A percentile compares a stretch with the other conserved stretches of the same genome.
phyloP scores from a whole-genome alignment of 1,284 basidiomycete species.

The Neolentinus lepideus region DNA sequence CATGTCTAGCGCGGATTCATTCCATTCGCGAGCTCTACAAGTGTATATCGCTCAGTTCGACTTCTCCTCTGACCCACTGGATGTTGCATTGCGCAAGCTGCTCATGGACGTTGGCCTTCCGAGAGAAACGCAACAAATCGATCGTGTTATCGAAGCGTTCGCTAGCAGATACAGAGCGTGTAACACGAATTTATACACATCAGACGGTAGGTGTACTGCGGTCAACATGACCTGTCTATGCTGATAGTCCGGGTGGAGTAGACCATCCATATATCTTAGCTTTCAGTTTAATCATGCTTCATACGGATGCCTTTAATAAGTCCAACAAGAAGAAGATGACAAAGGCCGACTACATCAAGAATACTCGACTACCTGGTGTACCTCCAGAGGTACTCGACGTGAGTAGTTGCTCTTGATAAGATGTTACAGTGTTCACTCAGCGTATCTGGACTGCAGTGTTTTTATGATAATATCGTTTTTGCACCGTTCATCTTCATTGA shows the following conservation, averaged over 20 bases:
- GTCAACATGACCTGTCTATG: not conserved
- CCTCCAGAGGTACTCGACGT: slow-evolving; percentile 83
- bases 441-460: slow-evolving; percentile 54
- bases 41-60: slow-evolving; percentile 76
- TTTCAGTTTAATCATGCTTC: slow-evolving; percentile 98
- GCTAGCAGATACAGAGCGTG: slow-evolving; percentile 80
- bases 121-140: slow-evolving; percentile 96
- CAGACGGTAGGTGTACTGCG: slow-evolving; percentile 51
- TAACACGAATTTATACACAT: slow-evolving; percentile 78
- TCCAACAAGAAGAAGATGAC: slow-evolving; percentile 98
- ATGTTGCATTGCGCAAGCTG: slow-evolving; percentile 86
- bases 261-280: slow-evolving; percentile 96
- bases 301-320: slow-evolving; percentile 97
- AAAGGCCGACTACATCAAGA: slow-evolving; percentile 88
- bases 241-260: slow-evolving; percentile 21
- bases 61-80: slow-evolving; percentile 79
- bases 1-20: slow-evolving; percentile 54
- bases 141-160: slow-evolving; percentile 95
- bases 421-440: not conserved
- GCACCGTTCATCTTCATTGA: slow-evolving; percentile 96
- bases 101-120: slow-evolving; percentile 92
- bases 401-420: slow-evolving; percentile 15
- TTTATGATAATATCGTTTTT: slow-evolving; percentile 95
- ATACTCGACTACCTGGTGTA: slow-evolving; percentile 85
- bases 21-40: slow-evolving; percentile 67